These are phyloP conservation scores for Erythrophleum ivorense DNA, from an alignment of 331 rosid genomes.

Conservation along the genomic window DNA sequence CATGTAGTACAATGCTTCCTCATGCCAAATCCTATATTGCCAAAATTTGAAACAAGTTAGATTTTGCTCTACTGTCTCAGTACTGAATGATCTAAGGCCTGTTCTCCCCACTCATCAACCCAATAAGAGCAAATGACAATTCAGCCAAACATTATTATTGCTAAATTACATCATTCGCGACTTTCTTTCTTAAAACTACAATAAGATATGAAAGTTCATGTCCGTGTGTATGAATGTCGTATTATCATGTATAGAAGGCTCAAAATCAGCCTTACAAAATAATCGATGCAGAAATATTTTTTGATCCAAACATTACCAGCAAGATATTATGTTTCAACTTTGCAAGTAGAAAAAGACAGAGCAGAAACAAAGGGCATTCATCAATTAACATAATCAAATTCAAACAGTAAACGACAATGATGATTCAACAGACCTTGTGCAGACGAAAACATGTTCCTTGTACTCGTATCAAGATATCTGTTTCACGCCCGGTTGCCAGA, in stretches of 20 bases:
- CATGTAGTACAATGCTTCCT: constrained; percentile 26
- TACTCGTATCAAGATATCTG: constrained; percentile 67
- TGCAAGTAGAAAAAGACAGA: not conserved
- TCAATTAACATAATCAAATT: not conserved
- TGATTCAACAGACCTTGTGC: constrained; percentile 68
- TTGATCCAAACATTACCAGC: not conserved
- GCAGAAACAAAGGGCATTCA: not conserved
- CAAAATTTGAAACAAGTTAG: not conserved
- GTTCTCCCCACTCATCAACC: constrained; percentile 21
- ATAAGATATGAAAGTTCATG: no score
- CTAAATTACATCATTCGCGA: not conserved
- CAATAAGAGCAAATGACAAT: constrained; percentile 15
- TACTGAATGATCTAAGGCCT: constrained; percentile 10
- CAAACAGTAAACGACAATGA: not conserved
- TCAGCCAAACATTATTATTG: not conserved
- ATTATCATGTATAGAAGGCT: not conserved
- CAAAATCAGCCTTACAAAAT: not conserved
- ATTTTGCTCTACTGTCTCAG: constrained; percentile 18
- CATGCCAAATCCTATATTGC: constrained; percentile 27
- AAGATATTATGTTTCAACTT: not conserved
- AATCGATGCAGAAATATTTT: constrained; percentile 6
- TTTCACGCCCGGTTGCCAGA: constrained; percentile 45
- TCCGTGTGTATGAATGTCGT: not conserved
- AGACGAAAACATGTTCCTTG: constrained; percentile 74
- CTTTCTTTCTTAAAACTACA: not conserved